Conservation (phyloP, 2,329 filamentous ascomycete species). For the Xylaria sp. region DNA sequence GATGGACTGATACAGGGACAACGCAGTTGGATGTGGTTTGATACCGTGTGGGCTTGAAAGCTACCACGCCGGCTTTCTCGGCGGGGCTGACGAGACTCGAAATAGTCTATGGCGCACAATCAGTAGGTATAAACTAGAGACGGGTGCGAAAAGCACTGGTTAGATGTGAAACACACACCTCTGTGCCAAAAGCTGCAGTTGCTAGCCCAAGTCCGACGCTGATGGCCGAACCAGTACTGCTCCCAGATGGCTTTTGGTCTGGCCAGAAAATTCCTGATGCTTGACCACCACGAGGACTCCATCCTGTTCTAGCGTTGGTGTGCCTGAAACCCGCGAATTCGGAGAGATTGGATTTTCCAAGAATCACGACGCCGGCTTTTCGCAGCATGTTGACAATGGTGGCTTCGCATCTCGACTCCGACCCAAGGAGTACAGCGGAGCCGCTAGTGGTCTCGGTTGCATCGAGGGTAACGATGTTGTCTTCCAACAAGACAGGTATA, state of each 20-base stretch:
- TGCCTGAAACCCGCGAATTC: not conserved
- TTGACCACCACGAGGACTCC: not conserved
- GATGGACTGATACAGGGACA: not conserved
- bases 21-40: not conserved
- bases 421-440: not conserved
- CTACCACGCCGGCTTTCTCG: too few relatives aligned
- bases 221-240: not conserved
- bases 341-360: not conserved
- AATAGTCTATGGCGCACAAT: not conserved
- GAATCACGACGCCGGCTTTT: not conserved
- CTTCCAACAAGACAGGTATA: not conserved
- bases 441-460: not conserved
- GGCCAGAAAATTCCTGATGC: not conserved
- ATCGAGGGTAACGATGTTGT: not conserved
- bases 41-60: too few relatives aligned
- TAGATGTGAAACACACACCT: not conserved
- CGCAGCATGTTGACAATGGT: not conserved
- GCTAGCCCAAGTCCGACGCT: conserved; percentile 54
- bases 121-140: not conserved
- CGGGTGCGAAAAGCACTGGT: too few relatives aligned
- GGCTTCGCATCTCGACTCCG: not conserved
- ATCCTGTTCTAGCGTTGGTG: not conserved
- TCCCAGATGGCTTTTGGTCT: not conserved
- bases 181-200: not conserved
- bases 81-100: not conserved